Evolutionary conservation across 2,329 filamentous ascomycete species (phyloP).

Genomic region (Aspergillus awamori): DNA sequence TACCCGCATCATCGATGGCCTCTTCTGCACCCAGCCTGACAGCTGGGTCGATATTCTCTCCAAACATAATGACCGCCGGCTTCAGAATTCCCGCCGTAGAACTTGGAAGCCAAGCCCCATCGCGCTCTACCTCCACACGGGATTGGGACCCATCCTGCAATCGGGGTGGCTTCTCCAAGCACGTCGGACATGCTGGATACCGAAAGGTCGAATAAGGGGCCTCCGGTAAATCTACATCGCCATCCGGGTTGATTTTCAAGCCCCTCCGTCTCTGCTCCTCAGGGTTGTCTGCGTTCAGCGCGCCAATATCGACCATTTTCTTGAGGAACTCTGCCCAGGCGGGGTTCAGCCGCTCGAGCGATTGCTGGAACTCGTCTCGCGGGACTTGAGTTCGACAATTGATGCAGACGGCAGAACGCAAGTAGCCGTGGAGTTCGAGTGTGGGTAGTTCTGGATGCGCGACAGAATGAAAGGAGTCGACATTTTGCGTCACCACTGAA

Average conservation of each 20-base stretch:
- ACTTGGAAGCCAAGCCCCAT: constrained; percentile 73
- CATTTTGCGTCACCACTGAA: constrained; percentile 89
- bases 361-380: constrained; percentile 73
- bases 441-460: constrained; percentile 76
- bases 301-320: constrained; percentile 72
- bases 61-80: constrained; percentile 94
- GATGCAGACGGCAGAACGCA: constrained; percentile 78
- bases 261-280: constrained; percentile 68
- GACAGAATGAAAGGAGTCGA: constrained; percentile 85
- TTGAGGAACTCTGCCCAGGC: constrained; percentile 77
- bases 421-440: constrained; percentile 87
- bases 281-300: constrained; percentile 76
- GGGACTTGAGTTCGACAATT: constrained; percentile 74
- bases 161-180: constrained; percentile 65
- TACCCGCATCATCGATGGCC: constrained; percentile 74
- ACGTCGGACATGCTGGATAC: constrained; percentile 86
- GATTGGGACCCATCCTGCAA: constrained; percentile 58
- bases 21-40: constrained; percentile 78
- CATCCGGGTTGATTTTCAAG: constrained; percentile 86
- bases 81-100: constrained; percentile 81
- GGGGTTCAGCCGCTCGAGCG: constrained; percentile 79
- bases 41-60: constrained; percentile 73
- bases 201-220: constrained; percentile 88
- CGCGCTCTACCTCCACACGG: constrained; percentile 69
- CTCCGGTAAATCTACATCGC: constrained; percentile 85